Percentiles rank a stretch among this genome's conserved stretches.
phyloP scores from a whole-genome alignment of 371 early-diverging fungal species.

The Syncephalastrum racemosum region DNA sequence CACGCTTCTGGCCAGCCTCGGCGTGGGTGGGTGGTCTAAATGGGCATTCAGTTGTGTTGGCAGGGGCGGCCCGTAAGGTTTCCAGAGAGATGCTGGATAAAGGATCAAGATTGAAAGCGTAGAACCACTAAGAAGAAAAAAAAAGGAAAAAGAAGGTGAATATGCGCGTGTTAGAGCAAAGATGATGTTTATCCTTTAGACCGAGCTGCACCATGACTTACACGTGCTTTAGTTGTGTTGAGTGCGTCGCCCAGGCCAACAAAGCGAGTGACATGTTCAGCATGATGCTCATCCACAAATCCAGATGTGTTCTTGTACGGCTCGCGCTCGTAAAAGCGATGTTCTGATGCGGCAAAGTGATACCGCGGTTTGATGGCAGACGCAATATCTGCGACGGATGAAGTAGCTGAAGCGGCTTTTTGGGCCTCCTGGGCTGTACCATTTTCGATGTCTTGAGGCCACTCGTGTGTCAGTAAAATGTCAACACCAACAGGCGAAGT shows the following conservation, averaged over 20 bases:
- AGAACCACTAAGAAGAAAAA: slow-evolving; percentile 75
- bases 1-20: slow-evolving; percentile 28
- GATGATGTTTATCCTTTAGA: too few species aligned
- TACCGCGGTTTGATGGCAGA: slow-evolving; percentile 77
- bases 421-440: slow-evolving; percentile 22
- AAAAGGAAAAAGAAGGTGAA: slow-evolving; percentile 8
- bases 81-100: slow-evolving; percentile 49
- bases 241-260: slow-evolving; percentile 79
- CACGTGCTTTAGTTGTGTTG: slow-evolving; percentile 58
- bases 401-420: slow-evolving; percentile 7
- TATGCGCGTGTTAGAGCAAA: neutral
- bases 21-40: slow-evolving; percentile 20
- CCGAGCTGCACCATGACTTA: slow-evolving; percentile 13
- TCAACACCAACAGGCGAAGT: slow-evolving; percentile 65
- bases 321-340: slow-evolving; percentile 78
- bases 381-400: slow-evolving; percentile 48
- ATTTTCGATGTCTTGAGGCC: slow-evolving; percentile 65
- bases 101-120: slow-evolving; percentile 85
- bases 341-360: slow-evolving; percentile 76
- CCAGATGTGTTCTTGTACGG: slow-evolving; percentile 71
- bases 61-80: slow-evolving; percentile 35
- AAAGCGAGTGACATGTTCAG: slow-evolving; percentile 76
- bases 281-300: slow-evolving; percentile 44
- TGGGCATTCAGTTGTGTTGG: slow-evolving; percentile 68
- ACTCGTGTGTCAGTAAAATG: slow-evolving; percentile 78